phyloP scores from a whole-genome alignment of 768 basidiomycete species.

The Termitomyces sp. region DNA sequence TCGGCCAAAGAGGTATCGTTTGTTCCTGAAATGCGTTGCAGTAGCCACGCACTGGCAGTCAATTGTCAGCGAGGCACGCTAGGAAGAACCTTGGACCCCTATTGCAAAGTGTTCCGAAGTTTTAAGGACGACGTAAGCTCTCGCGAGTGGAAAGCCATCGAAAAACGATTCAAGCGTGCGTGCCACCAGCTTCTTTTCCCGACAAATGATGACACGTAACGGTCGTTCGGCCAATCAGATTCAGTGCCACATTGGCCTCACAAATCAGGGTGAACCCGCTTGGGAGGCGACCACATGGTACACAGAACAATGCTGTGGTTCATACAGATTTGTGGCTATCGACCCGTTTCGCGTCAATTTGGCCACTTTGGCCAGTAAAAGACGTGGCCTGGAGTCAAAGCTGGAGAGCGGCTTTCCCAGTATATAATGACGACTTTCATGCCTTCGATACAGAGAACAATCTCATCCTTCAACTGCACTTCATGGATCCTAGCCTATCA shows the following conservation, averaged over 20 bases:
- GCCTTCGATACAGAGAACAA: background rate
- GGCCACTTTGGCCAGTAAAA: conserved; percentile 3
- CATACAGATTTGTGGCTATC: background rate
- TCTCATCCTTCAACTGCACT: background rate
- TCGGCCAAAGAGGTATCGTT: background rate
- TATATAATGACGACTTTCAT: background rate
- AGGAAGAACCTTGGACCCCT: background rate
- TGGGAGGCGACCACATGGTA: background rate
- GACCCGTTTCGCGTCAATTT: background rate
- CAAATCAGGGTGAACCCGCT: background rate
- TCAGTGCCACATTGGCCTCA: background rate
- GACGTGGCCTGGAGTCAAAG: background rate
- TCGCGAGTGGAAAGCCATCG: too few relatives aligned
- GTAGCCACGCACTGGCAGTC: background rate
- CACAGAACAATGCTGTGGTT: conserved; percentile 5
- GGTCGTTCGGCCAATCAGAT: background rate
- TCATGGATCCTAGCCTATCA: conserved; percentile 13
- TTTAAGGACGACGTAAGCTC: background rate
- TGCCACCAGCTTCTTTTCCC: background rate
- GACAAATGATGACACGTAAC: background rate
- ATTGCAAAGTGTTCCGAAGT: background rate
- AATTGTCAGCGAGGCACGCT: background rate
- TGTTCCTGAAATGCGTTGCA: background rate
- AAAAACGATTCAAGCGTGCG: too few relatives aligned
- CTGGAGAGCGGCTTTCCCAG: background rate